Percentiles rank a stretch among this genome's conserved stretches.
Conservation (phyloP, 2,329 filamentous ascomycete genomes). For the Pestalotiopsis sp. region DNA sequence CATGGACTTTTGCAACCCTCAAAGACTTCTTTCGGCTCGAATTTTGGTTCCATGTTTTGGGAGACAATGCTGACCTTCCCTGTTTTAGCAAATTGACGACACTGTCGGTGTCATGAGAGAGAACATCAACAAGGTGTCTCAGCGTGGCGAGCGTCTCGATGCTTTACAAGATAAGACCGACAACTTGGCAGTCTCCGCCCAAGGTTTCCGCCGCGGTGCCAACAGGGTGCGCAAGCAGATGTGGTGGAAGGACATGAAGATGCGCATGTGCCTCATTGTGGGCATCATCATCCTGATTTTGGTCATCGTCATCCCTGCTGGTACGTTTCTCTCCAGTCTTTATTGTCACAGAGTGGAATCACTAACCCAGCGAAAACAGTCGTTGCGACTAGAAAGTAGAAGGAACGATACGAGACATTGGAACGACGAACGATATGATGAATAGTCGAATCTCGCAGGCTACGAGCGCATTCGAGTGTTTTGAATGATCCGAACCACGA, state of each 20-base stretch:
- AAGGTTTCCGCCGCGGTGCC: slow-evolving; percentile 93
- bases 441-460: slow-evolving; percentile 36
- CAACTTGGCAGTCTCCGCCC: slow-evolving; percentile 88
- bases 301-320: slow-evolving; percentile 91
- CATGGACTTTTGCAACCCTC: neutral
- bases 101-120: slow-evolving; percentile 94
- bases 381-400: slow-evolving; percentile 41
- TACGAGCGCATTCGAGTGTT: slow-evolving; percentile 31
- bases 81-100: slow-evolving; percentile 87
- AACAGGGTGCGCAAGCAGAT: slow-evolving; percentile 97
- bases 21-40: neutral
- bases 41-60: neutral
- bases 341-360: slow-evolving; percentile 15
- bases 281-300: slow-evolving; percentile 90
- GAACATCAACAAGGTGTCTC: slow-evolving; percentile 95
- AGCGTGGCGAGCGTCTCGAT: slow-evolving; percentile 68
- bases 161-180: slow-evolving; percentile 61
- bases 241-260: slow-evolving; percentile 99
- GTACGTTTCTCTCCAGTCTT: slow-evolving; percentile 53
- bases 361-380: slow-evolving; percentile 39
- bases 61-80: slow-evolving; percentile 13
- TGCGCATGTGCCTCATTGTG: slow-evolving; percentile 93
- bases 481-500: slow-evolving; percentile 27
- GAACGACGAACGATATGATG: slow-evolving; percentile 17
- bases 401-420: slow-evolving; percentile 33